phyloP scores from a whole-genome alignment of 257 asterid genomes.

The Mentha longifolia region DNA sequence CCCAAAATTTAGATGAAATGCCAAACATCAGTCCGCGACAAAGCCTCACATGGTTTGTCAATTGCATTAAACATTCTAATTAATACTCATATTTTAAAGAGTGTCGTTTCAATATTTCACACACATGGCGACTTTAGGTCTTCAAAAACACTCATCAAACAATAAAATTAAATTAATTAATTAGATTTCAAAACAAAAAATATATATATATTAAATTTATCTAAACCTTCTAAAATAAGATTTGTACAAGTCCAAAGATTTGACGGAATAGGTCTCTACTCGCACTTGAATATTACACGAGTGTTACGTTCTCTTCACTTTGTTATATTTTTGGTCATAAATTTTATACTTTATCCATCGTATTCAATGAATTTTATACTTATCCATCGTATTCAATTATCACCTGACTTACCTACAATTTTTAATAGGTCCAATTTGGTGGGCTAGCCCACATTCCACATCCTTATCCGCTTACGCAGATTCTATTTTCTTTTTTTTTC shows the following conservation, averaged over 20 bases:
- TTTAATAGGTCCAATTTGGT: slow-evolving; percentile 22
- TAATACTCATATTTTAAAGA: too few species aligned
- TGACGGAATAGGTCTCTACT: background rate
- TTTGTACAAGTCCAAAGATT: background rate
- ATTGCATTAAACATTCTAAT: too few species aligned
- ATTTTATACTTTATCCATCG: background rate
- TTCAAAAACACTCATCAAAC: background rate
- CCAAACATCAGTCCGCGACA: background rate
- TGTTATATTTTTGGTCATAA: background rate
- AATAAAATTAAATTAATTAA: background rate
- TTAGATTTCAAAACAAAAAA: background rate
- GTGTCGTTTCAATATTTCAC: too few species aligned
- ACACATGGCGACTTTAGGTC: background rate
- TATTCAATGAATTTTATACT: background rate
- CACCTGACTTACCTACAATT: slow-evolving; percentile 8
- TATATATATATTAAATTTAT: background rate
- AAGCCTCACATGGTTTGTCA: too few species aligned
- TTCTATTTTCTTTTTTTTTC: background rate
- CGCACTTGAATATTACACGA: background rate
- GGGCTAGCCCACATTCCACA: background rate
- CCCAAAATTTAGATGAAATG: background rate
- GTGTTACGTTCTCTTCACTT: background rate
- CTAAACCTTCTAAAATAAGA: background rate
- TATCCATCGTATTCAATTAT: background rate
- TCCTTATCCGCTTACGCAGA: background rate